phyloP scores from a whole-genome alignment of 306 rosid species.

The Chamaecrista fasciculata region DNA sequence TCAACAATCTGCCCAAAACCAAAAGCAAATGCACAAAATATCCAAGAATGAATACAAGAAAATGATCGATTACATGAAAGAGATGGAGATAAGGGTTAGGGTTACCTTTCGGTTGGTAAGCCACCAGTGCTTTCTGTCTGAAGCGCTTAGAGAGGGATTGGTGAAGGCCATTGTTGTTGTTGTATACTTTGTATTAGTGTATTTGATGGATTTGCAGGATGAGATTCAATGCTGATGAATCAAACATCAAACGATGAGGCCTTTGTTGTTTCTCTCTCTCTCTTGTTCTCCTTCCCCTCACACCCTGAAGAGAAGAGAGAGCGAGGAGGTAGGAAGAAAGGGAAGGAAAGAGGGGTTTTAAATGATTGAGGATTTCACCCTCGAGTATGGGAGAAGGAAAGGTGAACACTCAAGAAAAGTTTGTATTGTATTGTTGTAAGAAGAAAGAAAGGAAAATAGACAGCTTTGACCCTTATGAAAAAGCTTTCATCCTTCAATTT shows the following conservation, averaged over 20 bases:
- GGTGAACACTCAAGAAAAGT: background rate
- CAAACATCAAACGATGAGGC: constrained; percentile 28
- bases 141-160: constrained; percentile 37
- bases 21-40: too few relatives aligned
- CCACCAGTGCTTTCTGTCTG: constrained; percentile 97
- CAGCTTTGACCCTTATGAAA: constrained; percentile 54
- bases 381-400: background rate
- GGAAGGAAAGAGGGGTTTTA: constrained; percentile 31
- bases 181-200: too few relatives aligned
- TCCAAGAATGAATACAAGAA: too few relatives aligned
- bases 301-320: background rate
- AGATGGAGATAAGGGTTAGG: background rate
- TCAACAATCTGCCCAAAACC: constrained; percentile 56
- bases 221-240: constrained; percentile 30
- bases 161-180: constrained; percentile 53
- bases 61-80: too few relatives aligned
- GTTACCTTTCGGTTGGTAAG: constrained; percentile 85
- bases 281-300: too few relatives aligned
- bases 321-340: constrained; percentile 31
- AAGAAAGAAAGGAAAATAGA: constrained; percentile 36
- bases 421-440: too few relatives aligned
- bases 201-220: constrained; percentile 1
- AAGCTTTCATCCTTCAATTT: constrained; percentile 52
- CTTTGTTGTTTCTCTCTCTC: too few relatives aligned
- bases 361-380: constrained; percentile 23